A percentile compares a stretch with the other conserved stretches of the same genome.
Evolutionary conservation across 192 early-diverging fungal species (phyloP).

Genomic region (Physocladia obscura): DNA sequence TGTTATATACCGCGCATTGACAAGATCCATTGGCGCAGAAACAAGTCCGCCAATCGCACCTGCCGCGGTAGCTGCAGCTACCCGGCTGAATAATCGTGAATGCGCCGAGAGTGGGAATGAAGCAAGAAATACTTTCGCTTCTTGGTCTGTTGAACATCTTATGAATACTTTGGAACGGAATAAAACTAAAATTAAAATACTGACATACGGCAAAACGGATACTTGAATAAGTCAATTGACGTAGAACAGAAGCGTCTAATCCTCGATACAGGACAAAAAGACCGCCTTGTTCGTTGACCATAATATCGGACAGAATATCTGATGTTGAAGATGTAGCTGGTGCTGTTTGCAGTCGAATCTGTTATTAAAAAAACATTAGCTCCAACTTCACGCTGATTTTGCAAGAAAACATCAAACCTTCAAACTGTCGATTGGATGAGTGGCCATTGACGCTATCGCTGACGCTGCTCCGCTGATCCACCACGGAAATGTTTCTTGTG

Average conservation of each 20-base stretch:
- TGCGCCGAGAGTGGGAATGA: neutral
- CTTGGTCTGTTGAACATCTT: neutral
- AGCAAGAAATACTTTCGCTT: neutral
- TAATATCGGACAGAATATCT: neutral
- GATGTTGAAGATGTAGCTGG: neutral
- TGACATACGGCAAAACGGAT: slow-evolving; percentile 29
- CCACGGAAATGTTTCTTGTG: too few species aligned
- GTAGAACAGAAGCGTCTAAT: slow-evolving; percentile 25
- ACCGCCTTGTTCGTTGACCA: slow-evolving; percentile 15
- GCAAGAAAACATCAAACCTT: slow-evolving; percentile 10
- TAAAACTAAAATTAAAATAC: neutral
- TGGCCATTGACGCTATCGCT: slow-evolving; percentile 22
- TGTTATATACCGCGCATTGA: slow-evolving; percentile 24
- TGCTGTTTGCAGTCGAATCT: slow-evolving; percentile 10
- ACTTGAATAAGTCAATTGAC: slow-evolving; percentile 29
- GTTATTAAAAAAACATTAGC: neutral
- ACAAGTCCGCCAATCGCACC: neutral
- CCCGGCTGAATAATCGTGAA: neutral
- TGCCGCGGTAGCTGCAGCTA: neutral
- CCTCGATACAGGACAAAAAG: slow-evolving; percentile 31
- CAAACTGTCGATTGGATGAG: slow-evolving; percentile 39
- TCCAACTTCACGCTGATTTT: neutral
- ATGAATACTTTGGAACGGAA: neutral
- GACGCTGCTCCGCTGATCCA: slow-evolving; percentile 30
- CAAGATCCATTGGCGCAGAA: slow-evolving; percentile 23